Percentiles rank a stretch among this genome's conserved stretches.
phyloP scores from a whole-genome alignment of 2,329 filamentous ascomycete species.

The Chrysosphaeria jannelii region DNA sequence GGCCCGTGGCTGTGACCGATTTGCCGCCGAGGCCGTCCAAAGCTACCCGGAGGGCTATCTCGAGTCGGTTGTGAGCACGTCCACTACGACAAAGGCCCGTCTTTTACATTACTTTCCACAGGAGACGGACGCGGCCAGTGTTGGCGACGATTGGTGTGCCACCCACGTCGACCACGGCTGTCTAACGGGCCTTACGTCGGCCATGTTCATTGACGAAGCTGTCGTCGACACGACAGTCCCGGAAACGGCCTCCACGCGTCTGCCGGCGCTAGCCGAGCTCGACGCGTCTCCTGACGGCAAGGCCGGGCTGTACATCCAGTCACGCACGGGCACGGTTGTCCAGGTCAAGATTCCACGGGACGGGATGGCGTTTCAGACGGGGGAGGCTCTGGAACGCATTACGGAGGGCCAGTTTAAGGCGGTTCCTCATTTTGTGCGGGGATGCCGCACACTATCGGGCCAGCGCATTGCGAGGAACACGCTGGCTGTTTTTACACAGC shows the following conservation, averaged over 20 bases:
- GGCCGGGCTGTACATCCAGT: slow-evolving; percentile 82
- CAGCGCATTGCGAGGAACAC: slow-evolving; percentile 50
- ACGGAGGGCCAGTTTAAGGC: slow-evolving; percentile 77
- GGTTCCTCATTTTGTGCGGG: slow-evolving; percentile 83
- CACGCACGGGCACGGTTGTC: slow-evolving; percentile 50
- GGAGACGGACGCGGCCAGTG: slow-evolving; percentile 1
- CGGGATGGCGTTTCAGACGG: slow-evolving; percentile 87
- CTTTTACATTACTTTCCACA: slow-evolving; percentile 79
- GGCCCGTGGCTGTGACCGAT: slow-evolving; percentile 66
- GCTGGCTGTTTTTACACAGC: slow-evolving; percentile 87
- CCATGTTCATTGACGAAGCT: slow-evolving; percentile 79
- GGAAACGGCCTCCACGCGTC: slow-evolving; percentile 7
- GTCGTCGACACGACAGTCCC: slow-evolving; percentile 6
- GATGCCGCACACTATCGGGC: slow-evolving; percentile 21
- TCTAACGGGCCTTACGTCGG: slow-evolving; percentile 72
- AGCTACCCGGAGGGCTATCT: slow-evolving; percentile 54
- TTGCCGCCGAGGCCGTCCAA: slow-evolving; percentile 47
- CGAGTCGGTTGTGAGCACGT: slow-evolving; percentile 60
- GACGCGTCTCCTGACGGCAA: slow-evolving; percentile 47
- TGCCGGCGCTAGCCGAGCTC: slow-evolving; percentile 35
- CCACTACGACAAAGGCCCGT: slow-evolving; percentile 68
- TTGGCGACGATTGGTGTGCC: slow-evolving; percentile 73
- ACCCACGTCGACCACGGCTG: slow-evolving; percentile 80
- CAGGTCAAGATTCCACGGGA: slow-evolving; percentile 79
- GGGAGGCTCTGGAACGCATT: slow-evolving; percentile 71